These are phyloP conservation scores for Rutstroemia sp. DNA, from an alignment of 2,329 filamentous ascomycete species.

Conservation along the genomic window DNA sequence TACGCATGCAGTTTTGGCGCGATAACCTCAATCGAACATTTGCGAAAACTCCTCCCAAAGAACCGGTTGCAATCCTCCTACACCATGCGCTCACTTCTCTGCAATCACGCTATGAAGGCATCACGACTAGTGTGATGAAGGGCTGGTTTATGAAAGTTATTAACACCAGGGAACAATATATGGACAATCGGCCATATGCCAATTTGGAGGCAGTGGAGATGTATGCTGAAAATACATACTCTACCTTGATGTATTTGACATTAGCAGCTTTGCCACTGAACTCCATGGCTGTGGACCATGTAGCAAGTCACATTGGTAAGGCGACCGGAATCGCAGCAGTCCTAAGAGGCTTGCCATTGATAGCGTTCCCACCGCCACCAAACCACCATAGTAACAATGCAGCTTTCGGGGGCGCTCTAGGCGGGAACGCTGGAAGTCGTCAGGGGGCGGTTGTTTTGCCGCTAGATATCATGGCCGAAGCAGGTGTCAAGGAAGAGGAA, in stretches of 20 bases:
- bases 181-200: slow-evolving; percentile 76
- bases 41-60: slow-evolving; percentile 70
- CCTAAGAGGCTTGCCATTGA: slow-evolving; percentile 76
- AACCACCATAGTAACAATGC: slow-evolving; percentile 46
- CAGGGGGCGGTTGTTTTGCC: slow-evolving; percentile 72
- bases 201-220: slow-evolving; percentile 68
- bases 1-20: slow-evolving; percentile 94
- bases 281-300: slow-evolving; percentile 80
- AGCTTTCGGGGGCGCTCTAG: slow-evolving; percentile 33
- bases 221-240: slow-evolving; percentile 93
- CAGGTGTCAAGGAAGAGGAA: slow-evolving; percentile 78
- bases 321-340: slow-evolving; percentile 82
- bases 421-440: slow-evolving; percentile 30
- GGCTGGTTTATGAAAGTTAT: slow-evolving; percentile 74
- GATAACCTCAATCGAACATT: slow-evolving; percentile 76
- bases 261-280: slow-evolving; percentile 71
- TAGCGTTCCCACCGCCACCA: slow-evolving; percentile 68
- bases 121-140: slow-evolving; percentile 42
- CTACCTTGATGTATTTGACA: slow-evolving; percentile 82
- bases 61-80: slow-evolving; percentile 83
- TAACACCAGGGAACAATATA: slow-evolving; percentile 70
- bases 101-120: slow-evolving; percentile 35
- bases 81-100: slow-evolving; percentile 63
- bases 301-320: slow-evolving; percentile 93
- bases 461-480: slow-evolving; percentile 80